Evolutionary conservation across 1,284 basidiomycete species (phyloP).

Genomic region (Boletus semigastroideus): DNA sequence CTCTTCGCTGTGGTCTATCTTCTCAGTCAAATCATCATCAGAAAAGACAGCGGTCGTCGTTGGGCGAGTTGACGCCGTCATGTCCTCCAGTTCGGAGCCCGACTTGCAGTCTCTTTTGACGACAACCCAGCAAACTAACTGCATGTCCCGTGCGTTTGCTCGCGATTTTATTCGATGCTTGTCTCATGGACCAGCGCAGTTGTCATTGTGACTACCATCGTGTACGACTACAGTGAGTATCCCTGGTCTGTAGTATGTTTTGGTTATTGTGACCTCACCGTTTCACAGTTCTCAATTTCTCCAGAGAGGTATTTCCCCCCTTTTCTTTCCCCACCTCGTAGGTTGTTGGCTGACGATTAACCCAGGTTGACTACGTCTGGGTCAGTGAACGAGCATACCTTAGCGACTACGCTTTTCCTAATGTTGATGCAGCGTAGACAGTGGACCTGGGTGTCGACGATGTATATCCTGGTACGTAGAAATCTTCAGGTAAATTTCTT

Average conservation of each 20-base stretch:
- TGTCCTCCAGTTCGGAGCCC: too few relatives aligned
- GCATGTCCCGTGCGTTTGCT: neutral
- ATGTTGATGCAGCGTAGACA: neutral
- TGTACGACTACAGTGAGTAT: neutral
- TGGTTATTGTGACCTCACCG: neutral
- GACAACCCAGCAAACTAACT: neutral
- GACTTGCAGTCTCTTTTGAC: too few relatives aligned
- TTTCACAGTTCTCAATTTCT: neutral
- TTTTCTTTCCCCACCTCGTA: too few relatives aligned
- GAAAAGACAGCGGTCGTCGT: too few relatives aligned
- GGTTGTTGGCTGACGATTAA: neutral
- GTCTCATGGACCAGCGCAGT: neutral
- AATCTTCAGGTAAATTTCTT: too few relatives aligned
- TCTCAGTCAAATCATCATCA: too few relatives aligned
- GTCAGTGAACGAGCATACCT: neutral
- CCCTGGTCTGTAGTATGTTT: neutral
- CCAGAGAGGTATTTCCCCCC: neutral
- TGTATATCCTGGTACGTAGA: neutral
- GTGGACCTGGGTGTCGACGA: conserved; percentile 1
- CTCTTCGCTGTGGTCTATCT: too few relatives aligned
- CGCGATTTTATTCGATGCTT: neutral
- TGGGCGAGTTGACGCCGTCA: too few relatives aligned
- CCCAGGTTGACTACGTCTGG: neutral
- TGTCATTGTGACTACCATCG: neutral
- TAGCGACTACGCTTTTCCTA: neutral